Evolutionary conservation across 2,329 filamentous ascomycete species (phyloP).

Genomic region (Thielaviopsis punctulata): DNA sequence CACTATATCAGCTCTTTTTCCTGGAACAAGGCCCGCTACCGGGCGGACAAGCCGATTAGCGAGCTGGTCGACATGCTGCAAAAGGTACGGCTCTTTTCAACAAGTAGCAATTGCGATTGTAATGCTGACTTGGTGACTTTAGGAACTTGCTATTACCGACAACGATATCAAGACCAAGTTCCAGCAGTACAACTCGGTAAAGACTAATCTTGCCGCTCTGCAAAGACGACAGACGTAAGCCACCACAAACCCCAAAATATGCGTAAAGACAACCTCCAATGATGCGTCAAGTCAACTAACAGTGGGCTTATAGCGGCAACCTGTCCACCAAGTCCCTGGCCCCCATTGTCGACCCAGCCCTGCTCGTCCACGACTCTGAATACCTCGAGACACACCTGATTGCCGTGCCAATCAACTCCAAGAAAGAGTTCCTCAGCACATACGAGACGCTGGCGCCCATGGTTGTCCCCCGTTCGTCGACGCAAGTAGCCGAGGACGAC

Average conservation of each 20-base stretch:
- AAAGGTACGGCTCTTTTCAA: slow-evolving; percentile 40
- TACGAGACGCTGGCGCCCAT: slow-evolving; percentile 83
- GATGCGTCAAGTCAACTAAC: too few species aligned
- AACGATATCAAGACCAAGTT: slow-evolving; percentile 92
- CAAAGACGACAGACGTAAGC: slow-evolving; percentile 75
- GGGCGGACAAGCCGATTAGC: slow-evolving; percentile 73
- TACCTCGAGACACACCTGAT: slow-evolving; percentile 93
- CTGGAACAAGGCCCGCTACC: slow-evolving; percentile 98
- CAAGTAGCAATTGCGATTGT: neutral
- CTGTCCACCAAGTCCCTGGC: slow-evolving; percentile 84
- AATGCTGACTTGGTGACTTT: neutral
- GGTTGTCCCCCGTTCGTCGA: slow-evolving; percentile 81
- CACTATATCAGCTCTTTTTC: slow-evolving; percentile 77
- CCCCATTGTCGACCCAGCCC: slow-evolving; percentile 65
- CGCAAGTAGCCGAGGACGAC: slow-evolving; percentile 65
- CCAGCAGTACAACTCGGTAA: slow-evolving; percentile 83
- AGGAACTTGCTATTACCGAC: slow-evolving; percentile 85
- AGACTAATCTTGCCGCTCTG: slow-evolving; percentile 63
- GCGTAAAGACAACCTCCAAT: too few species aligned
- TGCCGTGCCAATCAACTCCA: slow-evolving; percentile 61
- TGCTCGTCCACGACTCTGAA: slow-evolving; percentile 78
- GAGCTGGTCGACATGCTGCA: slow-evolving; percentile 79
- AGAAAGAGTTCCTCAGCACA: slow-evolving; percentile 74
- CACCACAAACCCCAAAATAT: too few species aligned
- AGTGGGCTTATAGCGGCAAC: slow-evolving; percentile 49